These are phyloP conservation scores for Diutina rugosa DNA, from an alignment of 1,139 yeast species.

Conservation along the genomic window DNA sequence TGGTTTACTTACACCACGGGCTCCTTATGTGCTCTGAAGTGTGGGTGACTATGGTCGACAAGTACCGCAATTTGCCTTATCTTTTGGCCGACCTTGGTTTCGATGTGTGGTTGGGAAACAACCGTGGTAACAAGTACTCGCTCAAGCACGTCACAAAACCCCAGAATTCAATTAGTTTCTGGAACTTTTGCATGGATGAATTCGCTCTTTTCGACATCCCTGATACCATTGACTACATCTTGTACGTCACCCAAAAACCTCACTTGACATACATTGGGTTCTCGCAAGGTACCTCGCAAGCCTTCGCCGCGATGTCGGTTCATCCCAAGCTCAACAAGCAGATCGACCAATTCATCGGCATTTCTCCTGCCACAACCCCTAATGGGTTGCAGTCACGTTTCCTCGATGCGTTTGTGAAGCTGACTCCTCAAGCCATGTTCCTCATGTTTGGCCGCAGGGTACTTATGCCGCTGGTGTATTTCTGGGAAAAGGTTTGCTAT, in stretches of 20 bases:
- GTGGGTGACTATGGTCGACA: slow-evolving; percentile 66
- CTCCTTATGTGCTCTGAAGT: slow-evolving; percentile 82
- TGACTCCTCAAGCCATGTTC: slow-evolving; percentile 68
- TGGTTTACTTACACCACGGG: slow-evolving; percentile 83
- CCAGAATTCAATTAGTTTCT: slow-evolving; percentile 37
- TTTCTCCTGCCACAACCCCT: slow-evolving; percentile 94
- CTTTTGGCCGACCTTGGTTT: slow-evolving; percentile 66
- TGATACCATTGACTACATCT: slow-evolving; percentile 51
- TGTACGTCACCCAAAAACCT: slow-evolving; percentile 11
- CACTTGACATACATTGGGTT: slow-evolving; percentile 66
- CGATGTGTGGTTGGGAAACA: slow-evolving; percentile 90
- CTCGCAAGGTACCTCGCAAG: slow-evolving; percentile 88
- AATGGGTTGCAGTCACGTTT: slow-evolving; percentile 67
- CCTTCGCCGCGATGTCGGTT: slow-evolving; percentile 69
- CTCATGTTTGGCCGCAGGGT: slow-evolving; percentile 64
- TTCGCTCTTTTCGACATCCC: slow-evolving; percentile 80
- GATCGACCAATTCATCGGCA: slow-evolving; percentile 61
- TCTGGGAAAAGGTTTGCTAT: slow-evolving; percentile 75
- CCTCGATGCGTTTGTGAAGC: slow-evolving; percentile 63
- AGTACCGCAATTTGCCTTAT: slow-evolving; percentile 59
- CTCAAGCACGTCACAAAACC: slow-evolving; percentile 24
- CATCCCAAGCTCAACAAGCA: slow-evolving; percentile 56
- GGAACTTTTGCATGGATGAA: slow-evolving; percentile 83
- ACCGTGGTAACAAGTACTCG: slow-evolving; percentile 81
- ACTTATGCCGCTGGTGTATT: slow-evolving; percentile 60